A percentile compares a stretch with the other conserved stretches of the same genome.
These are phyloP conservation scores for Sphaerobolus stellatus DNA, from an alignment of 1,284 basidiomycete genomes.

Conservation along the genomic window DNA sequence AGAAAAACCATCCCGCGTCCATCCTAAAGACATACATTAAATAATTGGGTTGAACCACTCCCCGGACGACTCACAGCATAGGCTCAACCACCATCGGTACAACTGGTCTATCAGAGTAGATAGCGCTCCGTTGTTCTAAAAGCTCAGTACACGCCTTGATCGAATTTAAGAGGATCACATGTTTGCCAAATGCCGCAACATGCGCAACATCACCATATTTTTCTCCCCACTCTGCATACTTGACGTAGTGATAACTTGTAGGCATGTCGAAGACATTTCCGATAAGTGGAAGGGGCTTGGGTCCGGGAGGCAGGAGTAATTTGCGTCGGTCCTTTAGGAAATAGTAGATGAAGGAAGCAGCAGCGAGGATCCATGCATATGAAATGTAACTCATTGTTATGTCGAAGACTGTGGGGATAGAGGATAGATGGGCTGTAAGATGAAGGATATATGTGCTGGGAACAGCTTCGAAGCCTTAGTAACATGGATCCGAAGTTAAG, in stretches of 20 bases:
- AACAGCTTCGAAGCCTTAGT: no score
- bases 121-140: slow-evolving; percentile 30
- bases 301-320: slow-evolving; percentile 27
- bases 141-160: slow-evolving; percentile 31
- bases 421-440: no score
- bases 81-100: slow-evolving; percentile 19
- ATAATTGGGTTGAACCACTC: no score
- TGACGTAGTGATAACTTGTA: slow-evolving; percentile 15
- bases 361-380: no score
- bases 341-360: no score
- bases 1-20: slow-evolving; percentile 23
- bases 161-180: slow-evolving; percentile 35
- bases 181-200: slow-evolving; percentile 32
- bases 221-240: slow-evolving; percentile 20
- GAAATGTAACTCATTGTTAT: no score
- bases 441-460: no score
- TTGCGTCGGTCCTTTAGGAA: no score
- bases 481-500: no score
- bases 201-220: slow-evolving; percentile 21
- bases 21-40: no score
- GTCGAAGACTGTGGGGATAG: no score
- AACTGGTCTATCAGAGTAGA: slow-evolving; percentile 35
- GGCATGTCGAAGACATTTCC: slow-evolving; percentile 25
- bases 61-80: no score
- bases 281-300: slow-evolving; percentile 28